These are phyloP conservation scores for Cytidiella melzeri DNA, from an alignment of 768 basidiomycete genomes.

Conservation along the genomic window DNA sequence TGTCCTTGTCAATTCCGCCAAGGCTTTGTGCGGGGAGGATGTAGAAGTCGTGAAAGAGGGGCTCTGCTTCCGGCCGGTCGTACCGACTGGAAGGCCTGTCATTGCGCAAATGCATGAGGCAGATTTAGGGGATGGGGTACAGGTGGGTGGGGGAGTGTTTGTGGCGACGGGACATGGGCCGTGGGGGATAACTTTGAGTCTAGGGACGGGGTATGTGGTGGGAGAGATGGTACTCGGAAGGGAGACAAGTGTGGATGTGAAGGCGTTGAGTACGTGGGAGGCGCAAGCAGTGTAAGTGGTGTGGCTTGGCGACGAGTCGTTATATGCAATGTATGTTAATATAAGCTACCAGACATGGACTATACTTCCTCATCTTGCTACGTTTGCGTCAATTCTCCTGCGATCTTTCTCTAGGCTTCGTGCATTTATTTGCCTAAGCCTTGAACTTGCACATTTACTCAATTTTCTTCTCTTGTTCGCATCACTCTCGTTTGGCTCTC, in stretches of 20 bases:
- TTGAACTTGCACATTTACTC: too few relatives aligned
- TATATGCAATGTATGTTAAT: not conserved
- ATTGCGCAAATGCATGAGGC: slow-evolving; percentile 23
- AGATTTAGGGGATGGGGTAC: slow-evolving; percentile 22
- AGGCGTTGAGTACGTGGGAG: slow-evolving; percentile 21
- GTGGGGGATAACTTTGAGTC: slow-evolving; percentile 31
- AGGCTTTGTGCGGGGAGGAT: slow-evolving; percentile 15
- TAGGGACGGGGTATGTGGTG: slow-evolving; percentile 28
- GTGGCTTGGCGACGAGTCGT: not conserved
- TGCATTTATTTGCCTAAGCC: too few relatives aligned
- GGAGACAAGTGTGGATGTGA: slow-evolving; percentile 24
- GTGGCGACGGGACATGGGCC: slow-evolving; percentile 33
- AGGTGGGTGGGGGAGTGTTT: slow-evolving; percentile 21
- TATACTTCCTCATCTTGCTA: not conserved
- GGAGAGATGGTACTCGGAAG: slow-evolving; percentile 24
- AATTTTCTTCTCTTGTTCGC: too few relatives aligned
- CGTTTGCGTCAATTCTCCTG: too few relatives aligned
- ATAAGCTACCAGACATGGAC: not conserved
- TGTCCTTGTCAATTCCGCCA: slow-evolving; percentile 10
- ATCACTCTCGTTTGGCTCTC: too few relatives aligned
- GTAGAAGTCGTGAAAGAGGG: slow-evolving; percentile 19
- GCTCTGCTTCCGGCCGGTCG: slow-evolving; percentile 33
- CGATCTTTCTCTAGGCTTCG: too few relatives aligned
- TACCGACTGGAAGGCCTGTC: slow-evolving; percentile 26
- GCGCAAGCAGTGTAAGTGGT: slow-evolving; percentile 8